These are phyloP conservation scores for Hygrocybe coccinea DNA, from an alignment of 768 basidiomycete genomes.

Conservation along the genomic window DNA sequence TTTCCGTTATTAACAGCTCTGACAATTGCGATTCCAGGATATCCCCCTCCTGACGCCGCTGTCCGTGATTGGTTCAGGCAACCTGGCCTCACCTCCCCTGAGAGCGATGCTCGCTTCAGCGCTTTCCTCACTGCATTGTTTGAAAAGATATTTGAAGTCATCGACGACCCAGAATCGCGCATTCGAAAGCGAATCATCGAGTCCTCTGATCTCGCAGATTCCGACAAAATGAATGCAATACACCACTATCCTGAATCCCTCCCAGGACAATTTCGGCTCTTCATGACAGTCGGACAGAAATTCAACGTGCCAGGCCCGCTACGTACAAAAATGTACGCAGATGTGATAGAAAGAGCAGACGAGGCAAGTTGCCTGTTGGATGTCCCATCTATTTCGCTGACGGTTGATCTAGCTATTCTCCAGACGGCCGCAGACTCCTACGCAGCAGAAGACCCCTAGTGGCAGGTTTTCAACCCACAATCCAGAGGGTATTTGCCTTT, in stretches of 20 bases:
- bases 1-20: neutral
- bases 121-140: constrained; percentile 4
- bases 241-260: neutral
- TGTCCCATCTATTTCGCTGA: neutral
- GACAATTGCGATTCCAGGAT: neutral
- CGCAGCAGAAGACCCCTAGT: neutral
- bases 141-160: neutral
- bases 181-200: neutral
- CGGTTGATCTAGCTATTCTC: neutral
- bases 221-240: neutral
- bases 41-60: neutral
- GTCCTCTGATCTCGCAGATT: neutral
- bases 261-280: constrained; percentile 2
- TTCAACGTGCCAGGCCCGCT: constrained; percentile 1
- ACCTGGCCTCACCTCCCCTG: neutral
- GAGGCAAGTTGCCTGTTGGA: neutral
- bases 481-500: neutral
- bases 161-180: neutral
- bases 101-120: neutral
- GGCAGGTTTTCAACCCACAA: neutral
- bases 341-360: constrained; percentile 1
- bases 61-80: neutral
- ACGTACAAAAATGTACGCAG: neutral
- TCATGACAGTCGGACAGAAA: constrained; percentile 5
- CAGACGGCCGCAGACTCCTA: neutral